Evolutionary conservation across 371 early-diverging fungal species (phyloP).

Genomic region (Syncephalis plumigaleata): DNA sequence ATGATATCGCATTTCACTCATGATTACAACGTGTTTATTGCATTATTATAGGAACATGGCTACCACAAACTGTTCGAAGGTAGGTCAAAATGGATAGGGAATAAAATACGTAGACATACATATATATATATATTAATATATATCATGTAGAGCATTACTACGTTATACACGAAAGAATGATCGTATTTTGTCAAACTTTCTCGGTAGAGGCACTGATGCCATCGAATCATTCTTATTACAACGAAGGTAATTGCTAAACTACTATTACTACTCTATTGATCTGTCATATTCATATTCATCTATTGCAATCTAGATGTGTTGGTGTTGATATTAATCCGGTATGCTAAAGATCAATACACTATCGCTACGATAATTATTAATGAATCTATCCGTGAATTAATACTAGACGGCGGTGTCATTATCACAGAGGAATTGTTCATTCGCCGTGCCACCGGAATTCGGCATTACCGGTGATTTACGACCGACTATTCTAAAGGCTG

Average conservation of each 20-base stretch:
- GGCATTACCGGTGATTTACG: constrained; percentile 57
- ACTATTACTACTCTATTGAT: neutral
- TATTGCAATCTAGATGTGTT: constrained; percentile 27
- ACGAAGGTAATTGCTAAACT: constrained; percentile 31
- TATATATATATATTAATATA: too few species aligned
- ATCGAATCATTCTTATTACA: constrained; percentile 75
- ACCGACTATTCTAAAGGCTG: constrained; percentile 67
- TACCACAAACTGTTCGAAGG: constrained; percentile 80
- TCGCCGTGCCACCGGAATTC: constrained; percentile 42
- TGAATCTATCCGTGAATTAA: neutral
- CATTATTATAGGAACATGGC: constrained; percentile 56
- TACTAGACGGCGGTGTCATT: constrained; percentile 57
- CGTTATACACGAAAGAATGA: constrained; percentile 58
- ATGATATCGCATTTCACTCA: neutral
- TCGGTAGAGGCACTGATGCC: constrained; percentile 85
- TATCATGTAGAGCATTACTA: constrained; percentile 35
- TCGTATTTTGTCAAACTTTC: constrained; percentile 71
- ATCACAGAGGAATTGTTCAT: constrained; percentile 70
- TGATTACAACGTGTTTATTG: neutral
- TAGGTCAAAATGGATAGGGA: constrained; percentile 7
- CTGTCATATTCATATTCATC: neutral
- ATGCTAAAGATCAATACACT: constrained; percentile 5
- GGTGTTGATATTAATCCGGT: constrained; percentile 84
- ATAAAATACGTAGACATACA: neutral
- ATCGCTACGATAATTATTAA: neutral